Base-by-base conservation (phyloP, 768 basidiomycete genomes). In the Rhodotorula paludigena region DNA sequence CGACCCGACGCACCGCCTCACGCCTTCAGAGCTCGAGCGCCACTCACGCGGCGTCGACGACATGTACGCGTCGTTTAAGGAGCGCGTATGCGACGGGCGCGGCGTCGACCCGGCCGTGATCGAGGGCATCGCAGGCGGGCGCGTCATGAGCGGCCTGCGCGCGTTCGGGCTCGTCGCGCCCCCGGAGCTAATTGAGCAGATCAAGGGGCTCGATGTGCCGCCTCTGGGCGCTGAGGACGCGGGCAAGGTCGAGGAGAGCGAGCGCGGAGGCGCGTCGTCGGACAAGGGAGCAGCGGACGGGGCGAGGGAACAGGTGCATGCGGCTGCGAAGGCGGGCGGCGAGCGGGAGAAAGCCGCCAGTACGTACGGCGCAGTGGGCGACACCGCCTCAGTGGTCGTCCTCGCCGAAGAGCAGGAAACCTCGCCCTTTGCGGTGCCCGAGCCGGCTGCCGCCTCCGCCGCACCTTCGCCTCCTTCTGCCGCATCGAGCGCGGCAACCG, bases 61-160 rank as follows among this genome's bases (percentile, higher is more conserved):
- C 41, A 75, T 73, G 64, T 76, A 76, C 60, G 64, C 42, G 20
- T 65, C 69, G 39, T 76, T 76, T 65, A 73, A 74, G 63, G n/a
- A 44, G 21, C 53, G 70, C 2, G 76, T 76, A 0, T 68, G 69
- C 51, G 60, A 65, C 2, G 74, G 76, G 10, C 42, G 76, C 15
- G 68, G 62, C n/a, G 68, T 76, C 30, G 33, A 52, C 28, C 44
- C 45, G 5, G 72, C 73, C n/a, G 57, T 71, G 48, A 72, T 76
- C 30, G 71, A 76, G 42, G 41, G 38, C 4, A 66, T 76, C 30
- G 76, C 76, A 28, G 76, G 76, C 14, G 76, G 76, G 15, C 53
- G 74, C 39, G 76, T 76, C 23, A 67, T 73, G 65, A 70, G 66
- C 12, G 68, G 72, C 28, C n/a, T 71, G 47, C 58, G 51, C 33